Percentiles rank a stretch among this genome's conserved stretches.
Evolutionary conservation across 805 yeast species (phyloP).

Genomic region (Candida xyloterini): DNA sequence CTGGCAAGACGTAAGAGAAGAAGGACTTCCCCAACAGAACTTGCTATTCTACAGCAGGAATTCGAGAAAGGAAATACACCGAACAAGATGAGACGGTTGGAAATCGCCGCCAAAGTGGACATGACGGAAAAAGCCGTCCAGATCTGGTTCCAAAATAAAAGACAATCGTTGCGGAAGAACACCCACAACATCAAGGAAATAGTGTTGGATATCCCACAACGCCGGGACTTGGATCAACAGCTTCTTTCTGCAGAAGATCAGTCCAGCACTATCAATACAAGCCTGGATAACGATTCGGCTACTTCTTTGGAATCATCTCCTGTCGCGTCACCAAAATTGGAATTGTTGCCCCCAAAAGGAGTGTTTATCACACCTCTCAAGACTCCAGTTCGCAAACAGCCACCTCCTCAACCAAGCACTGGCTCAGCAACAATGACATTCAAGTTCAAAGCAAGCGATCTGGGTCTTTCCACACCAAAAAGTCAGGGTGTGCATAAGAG

Average conservation of each 20-base stretch:
- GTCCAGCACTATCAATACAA: constrained; percentile 4
- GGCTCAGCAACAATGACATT: constrained; percentile 31
- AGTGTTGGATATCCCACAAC: constrained; percentile 25
- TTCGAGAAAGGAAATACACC: constrained; percentile 80
- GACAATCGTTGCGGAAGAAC: constrained; percentile 71
- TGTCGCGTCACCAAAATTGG: constrained; percentile 10
- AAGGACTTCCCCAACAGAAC: constrained; percentile 87
- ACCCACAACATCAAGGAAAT: constrained; percentile 31
- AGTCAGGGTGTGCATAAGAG: constrained; percentile 22
- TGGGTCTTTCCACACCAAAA: constrained; percentile 30
- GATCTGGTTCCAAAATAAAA: constrained; percentile 96
- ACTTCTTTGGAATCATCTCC: constrained; percentile 16
- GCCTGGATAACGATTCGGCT: constrained; percentile 8
- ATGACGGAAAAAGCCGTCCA: constrained; percentile 99
- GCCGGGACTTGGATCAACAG: constrained; percentile 28
- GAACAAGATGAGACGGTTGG: constrained; percentile 66
- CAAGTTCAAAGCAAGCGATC: constrained; percentile 35
- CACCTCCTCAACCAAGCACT: constrained; percentile 10
- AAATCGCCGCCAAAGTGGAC: constrained; percentile 74
- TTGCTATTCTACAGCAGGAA: constrained; percentile 75
- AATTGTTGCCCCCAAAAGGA: constrained; percentile 26
- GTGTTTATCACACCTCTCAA: constrained; percentile 25
- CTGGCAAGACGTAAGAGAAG: constrained; percentile 92
- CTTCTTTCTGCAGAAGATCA: constrained; percentile 17
- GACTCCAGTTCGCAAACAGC: constrained; percentile 13